These are phyloP conservation scores for Penicillium daleae DNA, from an alignment of 495 filamentous ascomycete genomes.

Conservation along the genomic window DNA sequence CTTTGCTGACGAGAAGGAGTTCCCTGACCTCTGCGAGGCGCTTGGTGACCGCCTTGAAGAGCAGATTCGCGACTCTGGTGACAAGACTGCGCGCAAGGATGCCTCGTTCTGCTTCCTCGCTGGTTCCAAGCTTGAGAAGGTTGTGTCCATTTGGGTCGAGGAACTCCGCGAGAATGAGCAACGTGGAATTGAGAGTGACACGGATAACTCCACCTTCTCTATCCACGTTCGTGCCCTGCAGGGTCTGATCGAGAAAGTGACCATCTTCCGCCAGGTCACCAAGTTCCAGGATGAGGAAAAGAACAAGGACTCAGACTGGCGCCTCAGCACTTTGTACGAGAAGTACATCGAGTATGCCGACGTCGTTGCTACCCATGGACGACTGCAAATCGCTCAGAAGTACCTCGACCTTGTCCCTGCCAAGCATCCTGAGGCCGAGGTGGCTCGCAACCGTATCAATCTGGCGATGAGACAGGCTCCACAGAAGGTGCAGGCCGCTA, in stretches of 20 bases:
- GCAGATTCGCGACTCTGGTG: conserved; percentile 50
- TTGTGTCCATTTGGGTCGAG: conserved; percentile 88
- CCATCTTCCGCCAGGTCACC: conserved; percentile 91
- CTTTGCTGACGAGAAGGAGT: conserved; percentile 87
- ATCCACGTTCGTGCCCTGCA: conserved; percentile 89
- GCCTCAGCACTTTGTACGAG: conserved; percentile 83
- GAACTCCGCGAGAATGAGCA: conserved; percentile 84
- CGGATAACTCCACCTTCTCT: conserved; percentile 81
- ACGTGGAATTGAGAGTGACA: conserved; percentile 65
- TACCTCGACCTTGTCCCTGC: conserved; percentile 88
- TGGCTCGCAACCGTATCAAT: conserved; percentile 83
- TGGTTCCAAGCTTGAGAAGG: conserved; percentile 96
- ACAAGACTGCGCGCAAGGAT: conserved; percentile 71
- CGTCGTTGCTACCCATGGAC: conserved; percentile 87
- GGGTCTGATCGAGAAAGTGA: conserved; percentile 96
- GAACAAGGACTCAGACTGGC: conserved; percentile 75
- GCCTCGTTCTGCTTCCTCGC: conserved; percentile 95
- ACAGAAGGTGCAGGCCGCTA: conserved; percentile 37
- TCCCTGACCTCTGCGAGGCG: conserved; percentile 94
- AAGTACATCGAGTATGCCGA: conserved; percentile 98
- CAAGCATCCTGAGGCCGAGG: conserved; percentile 85
- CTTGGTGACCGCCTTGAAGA: conserved; percentile 91
- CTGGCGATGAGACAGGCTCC: conserved; percentile 76
- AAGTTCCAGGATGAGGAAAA: conserved; percentile 85
- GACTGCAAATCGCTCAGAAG: conserved; percentile 81